Base-by-base conservation (phyloP, 768 basidiomycete species). In the Suillus brevipes region DNA sequence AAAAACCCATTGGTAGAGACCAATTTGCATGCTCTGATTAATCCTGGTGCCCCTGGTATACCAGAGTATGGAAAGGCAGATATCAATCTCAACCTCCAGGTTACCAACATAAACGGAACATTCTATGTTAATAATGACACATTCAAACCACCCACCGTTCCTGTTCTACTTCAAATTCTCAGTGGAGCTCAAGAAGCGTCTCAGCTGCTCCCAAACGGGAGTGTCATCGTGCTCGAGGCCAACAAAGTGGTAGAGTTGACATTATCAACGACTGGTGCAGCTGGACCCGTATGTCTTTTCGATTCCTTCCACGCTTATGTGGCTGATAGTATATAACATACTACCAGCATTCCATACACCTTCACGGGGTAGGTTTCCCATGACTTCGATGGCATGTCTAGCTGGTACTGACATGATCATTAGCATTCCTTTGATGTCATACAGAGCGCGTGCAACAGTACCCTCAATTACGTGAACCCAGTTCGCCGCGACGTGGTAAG, bases 121-220 rank as follows among this genome's bases (percentile, higher is more conserved):
- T 58, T 40, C 9, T 25, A 9, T 18, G 13, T 58, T 2, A 58
- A 58, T 16, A 37, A 37, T 18, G 23, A 3, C 18, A 23, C 57
- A 10, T 58, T 23, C 25, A 16, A 25, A 23, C 57, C 57, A 1
- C 70, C 79, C 16, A 67, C 68, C 2, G 73, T 76, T 12, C 83
- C 83, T 1, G 81, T 82, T 2, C 68, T 84, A 16, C 75, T 84
- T 18, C 82, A 84, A 64, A 70, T 78, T 52, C 63, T 82, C 34
- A 79, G 77, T 50, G 80, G 81, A 4, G 69, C 73, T 7, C 63
- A 65, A 14, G 64, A 71, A 6, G 73, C 82, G 1, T 66, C 71
- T 9, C 69, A 75, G 18, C 71, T 83, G 23, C 74, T 82, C 18
- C 79, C 81, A 9, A 23, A 69, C 3, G 82, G 80, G 3, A 78